Evolutionary conservation across 2,329 filamentous ascomycete genomes (phyloP).

Genomic region (Xylariaceae sp.): DNA sequence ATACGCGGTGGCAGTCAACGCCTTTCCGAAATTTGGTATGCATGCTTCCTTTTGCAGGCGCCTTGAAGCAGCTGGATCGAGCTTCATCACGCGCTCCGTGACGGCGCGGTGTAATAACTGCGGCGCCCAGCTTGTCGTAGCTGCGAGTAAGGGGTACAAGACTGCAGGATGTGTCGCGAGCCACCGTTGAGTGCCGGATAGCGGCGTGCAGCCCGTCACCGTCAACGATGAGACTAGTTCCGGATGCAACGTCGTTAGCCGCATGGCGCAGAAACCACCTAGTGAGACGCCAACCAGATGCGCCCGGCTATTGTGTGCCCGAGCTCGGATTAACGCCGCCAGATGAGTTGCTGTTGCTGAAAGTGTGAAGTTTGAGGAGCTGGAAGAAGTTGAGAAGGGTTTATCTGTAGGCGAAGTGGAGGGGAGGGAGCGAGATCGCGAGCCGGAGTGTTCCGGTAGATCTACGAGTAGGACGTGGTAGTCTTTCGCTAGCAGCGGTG

Average conservation of each 20-base stretch:
- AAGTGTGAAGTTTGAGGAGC: conserved; percentile 28
- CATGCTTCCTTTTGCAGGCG: not conserved
- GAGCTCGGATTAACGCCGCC: conserved; percentile 35
- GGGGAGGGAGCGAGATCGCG: conserved; percentile 24
- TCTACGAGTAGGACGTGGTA: conserved; percentile 40
- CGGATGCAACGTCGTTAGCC: conserved; percentile 32
- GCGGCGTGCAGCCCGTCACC: conserved; percentile 31
- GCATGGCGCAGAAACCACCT: conserved; percentile 35
- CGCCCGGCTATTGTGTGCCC: conserved; percentile 35
- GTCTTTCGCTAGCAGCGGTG: conserved; percentile 31
- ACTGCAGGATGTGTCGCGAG: conserved; percentile 27
- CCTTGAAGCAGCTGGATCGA: conserved; percentile 9
- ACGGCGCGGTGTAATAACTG: conserved; percentile 24
- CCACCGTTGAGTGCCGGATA: conserved; percentile 17
- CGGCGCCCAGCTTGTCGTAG: conserved; percentile 24
- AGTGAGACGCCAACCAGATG: conserved; percentile 40
- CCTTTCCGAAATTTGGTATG: conserved; percentile 1
- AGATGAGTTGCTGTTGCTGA: conserved; percentile 30
- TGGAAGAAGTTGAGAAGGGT: too few relatives aligned
- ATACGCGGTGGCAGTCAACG: conserved; percentile 1
- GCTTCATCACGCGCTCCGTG: conserved; percentile 20
- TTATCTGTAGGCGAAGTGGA: too few relatives aligned
- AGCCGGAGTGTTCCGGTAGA: conserved; percentile 37
- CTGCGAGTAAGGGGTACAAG: conserved; percentile 26
- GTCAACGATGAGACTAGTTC: conserved; percentile 34